Base-by-base conservation (phyloP, 1,139 yeast species). In the Blastobotrys arbuscula region DNA sequence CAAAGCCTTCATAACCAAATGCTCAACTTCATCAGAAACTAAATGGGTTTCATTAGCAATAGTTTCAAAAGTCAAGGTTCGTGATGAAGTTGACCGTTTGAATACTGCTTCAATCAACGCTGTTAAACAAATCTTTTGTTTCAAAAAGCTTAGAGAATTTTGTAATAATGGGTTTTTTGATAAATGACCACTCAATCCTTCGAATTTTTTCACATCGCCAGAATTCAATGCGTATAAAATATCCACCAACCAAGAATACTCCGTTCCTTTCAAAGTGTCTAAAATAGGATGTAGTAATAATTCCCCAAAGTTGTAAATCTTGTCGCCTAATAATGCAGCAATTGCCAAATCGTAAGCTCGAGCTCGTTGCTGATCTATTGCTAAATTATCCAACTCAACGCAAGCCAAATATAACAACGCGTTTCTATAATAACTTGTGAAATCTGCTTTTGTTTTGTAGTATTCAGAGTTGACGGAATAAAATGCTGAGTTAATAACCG, bases 261-360 rank as follows among this genome's bases (percentile, higher is more conserved):
- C 74, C 39, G 78, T 70, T 49, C 72, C 72, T 40, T 75, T 67
- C 48, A 85, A 74, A 41, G 76, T 72, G 45, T 74, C 67, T 65
- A 92, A 77, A 49, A 90, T 82, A 45, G 95, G 96, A 65, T 92
- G 97, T 64, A 89, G 79, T 52, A 92, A 77, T 56, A 92, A 78
- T 69, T 94, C 98, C 47, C 98, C 98, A 68, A 92, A 92, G 70
- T 90, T 92, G 73, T 89, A 94, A 58, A 92, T 86, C 63, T 81
- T 82, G 62, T 89, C 96, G 42, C 97, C 98, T 58, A 92, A 74
- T 54, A 92, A 72, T 0, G 97, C 98, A 39, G 96, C 82, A 47
- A 89, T 76, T 52, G 95, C 78, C 59, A 92, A 76, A 58, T 92
- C 95, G 61, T 82, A 81, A 23, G 96, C 92, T 50, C 88, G 73